Percentiles rank a stretch among this genome's conserved stretches.
Conservation (phyloP, 179 eudicot genomes). For the Spergularia azorica region DNA sequence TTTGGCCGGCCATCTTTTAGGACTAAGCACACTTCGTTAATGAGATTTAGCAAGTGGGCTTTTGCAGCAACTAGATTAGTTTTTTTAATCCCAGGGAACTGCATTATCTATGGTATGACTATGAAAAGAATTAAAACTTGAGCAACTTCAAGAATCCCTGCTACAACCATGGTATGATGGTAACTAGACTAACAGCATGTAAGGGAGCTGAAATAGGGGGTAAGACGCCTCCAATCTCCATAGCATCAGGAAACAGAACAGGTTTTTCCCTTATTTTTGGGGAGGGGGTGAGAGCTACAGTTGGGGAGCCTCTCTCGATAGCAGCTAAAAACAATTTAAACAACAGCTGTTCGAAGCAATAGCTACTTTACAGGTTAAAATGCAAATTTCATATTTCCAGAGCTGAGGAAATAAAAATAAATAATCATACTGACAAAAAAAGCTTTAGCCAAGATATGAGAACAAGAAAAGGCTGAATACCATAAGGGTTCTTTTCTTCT, state of each 20-base stretch:
- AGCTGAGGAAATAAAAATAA: background rate
- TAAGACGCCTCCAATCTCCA: background rate
- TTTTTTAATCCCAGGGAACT: too few relatives aligned
- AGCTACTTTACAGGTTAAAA: constrained; percentile 4
- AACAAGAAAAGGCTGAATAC: constrained; percentile 40
- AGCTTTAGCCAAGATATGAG: constrained; percentile 1
- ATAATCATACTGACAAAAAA: background rate
- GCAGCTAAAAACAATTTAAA: background rate
- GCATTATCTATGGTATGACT: too few relatives aligned
- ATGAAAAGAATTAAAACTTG: background rate
- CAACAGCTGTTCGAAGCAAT: background rate
- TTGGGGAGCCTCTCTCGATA: background rate
- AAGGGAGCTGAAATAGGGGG: background rate
- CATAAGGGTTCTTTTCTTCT: constrained; percentile 83
- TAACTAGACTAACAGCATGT: too few relatives aligned
- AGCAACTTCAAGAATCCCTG: background rate
- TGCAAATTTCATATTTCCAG: background rate
- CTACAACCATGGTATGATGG: background rate
- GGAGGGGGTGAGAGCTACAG: background rate
- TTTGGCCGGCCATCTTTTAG: too few relatives aligned
- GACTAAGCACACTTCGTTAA: too few relatives aligned
- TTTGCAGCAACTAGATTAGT: too few relatives aligned
- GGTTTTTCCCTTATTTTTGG: too few relatives aligned
- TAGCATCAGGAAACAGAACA: background rate
- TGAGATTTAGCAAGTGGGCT: too few relatives aligned